A percentile compares a stretch with the other conserved stretches of the same genome.
Evolutionary conservation across 768 basidiomycete genomes (phyloP).

Genomic region (Termitomyces eurrhizus): DNA sequence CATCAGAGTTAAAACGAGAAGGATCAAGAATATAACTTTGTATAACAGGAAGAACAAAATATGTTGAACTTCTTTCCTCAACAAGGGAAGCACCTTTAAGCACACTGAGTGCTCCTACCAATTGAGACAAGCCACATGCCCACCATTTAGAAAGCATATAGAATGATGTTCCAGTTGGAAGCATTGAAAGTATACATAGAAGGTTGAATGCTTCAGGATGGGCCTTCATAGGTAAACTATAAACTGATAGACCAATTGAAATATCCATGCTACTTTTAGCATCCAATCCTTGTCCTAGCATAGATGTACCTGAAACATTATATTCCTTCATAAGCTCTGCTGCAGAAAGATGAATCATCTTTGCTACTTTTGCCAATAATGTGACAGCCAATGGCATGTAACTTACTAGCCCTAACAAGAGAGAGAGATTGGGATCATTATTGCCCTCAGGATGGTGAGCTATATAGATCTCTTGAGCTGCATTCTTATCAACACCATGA

Average conservation of each 20-base stretch:
- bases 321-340: conserved; percentile 3
- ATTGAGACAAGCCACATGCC: not conserved
- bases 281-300: not conserved
- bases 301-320: not conserved
- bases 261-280: not conserved
- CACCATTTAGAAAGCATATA: not conserved
- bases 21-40: conserved; percentile 14
- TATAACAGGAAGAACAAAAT: conserved; percentile 8
- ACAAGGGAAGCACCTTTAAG: conserved; percentile 7
- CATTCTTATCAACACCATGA: conserved; percentile 14
- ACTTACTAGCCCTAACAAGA: conserved; percentile 20
- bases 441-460: conserved; percentile 17
- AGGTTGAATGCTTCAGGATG: not conserved
- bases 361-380: conserved; percentile 25
- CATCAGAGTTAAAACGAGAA: not conserved
- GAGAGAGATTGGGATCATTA: conserved; percentile 18
- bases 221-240: not conserved
- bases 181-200: not conserved
- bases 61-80: conserved; percentile 1
- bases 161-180: not conserved
- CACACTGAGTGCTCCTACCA: conserved; percentile 1
- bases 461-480: conserved; percentile 20
- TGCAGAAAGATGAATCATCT: not conserved
- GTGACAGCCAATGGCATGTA: conserved; percentile 30
- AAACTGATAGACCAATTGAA: not conserved